Evolutionary conservation across 192 early-diverging fungal species (phyloP), one percentile per base, ranked within the genome.

Genomic region (Coemansia javaensis): DNA sequence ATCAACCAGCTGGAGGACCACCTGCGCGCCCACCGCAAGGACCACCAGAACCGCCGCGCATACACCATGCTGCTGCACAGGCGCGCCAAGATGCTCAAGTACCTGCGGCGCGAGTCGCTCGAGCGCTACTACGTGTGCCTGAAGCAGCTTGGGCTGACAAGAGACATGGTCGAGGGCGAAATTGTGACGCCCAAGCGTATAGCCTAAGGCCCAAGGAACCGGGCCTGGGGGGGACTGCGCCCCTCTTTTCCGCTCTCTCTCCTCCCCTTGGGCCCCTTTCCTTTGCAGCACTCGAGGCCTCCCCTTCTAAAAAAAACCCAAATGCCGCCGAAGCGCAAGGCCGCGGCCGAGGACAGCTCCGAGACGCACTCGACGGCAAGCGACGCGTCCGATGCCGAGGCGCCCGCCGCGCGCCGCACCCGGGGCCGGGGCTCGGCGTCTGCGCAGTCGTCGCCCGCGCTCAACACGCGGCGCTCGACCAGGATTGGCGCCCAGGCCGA

Each of bases 1-100:
- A 93, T 98, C 53, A 82, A 90, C 47, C 87, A 90, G 47, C 77
- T 98, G 58, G 53, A 84, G 44, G 77, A 82, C 14, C 95, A 98
- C 63, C 50, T 96, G 53, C 63, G 79, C 35, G 74, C 77, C 24
- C 78, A 90, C 67, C 77, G 70, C 45, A 98, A 98, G 75, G 95
- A 98, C 70, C 87, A 81, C 56, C 86, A 88, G 50, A 94, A 87
- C 74, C 89, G 91, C 56, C 83, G 90, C 41, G 67, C 81, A 36
- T 81, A 96, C 52, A 85, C 89, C 46, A 77, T 78, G 40, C 79
- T 85, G 61, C 69, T 91, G 36, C 85, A 89, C 51, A 88, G 90
- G 74, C 80, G 92, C 20, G 83, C 84, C 35, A 82, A 80, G 36
- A 81, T 95, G 20, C 80, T 98, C 22, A 89, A 88, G 69, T 98